Conservation (phyloP, 2,329 filamentous ascomycete species). For the Aspergillus quadricinctus region DNA sequence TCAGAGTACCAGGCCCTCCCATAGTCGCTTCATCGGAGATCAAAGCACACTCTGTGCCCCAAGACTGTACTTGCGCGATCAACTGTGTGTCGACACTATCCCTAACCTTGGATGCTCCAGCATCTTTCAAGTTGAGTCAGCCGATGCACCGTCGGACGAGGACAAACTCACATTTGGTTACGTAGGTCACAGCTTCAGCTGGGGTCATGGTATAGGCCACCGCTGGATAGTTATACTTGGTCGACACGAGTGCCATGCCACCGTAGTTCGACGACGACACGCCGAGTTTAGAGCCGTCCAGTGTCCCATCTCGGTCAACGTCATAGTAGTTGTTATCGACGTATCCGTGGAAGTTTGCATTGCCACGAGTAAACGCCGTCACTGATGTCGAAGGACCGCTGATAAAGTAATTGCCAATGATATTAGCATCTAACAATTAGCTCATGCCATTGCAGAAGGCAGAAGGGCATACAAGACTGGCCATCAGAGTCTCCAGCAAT, state of each 20-base stretch:
- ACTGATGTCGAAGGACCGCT: conserved; percentile 49
- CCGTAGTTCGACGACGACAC: conserved; percentile 8
- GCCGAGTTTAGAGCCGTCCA: conserved; percentile 40
- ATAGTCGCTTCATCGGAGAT: conserved; percentile 14
- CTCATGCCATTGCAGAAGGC: not conserved
- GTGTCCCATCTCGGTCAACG: conserved; percentile 45
- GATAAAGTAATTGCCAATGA: conserved; percentile 57
- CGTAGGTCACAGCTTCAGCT: conserved; percentile 8
- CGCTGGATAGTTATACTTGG: conserved; percentile 12
- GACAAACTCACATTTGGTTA: conserved; percentile 9
- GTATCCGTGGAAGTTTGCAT: conserved; percentile 51
- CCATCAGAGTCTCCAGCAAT: conserved; percentile 50
- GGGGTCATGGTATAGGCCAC: conserved; percentile 5
- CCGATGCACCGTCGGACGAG: not conserved
- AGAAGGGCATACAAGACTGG: conserved; percentile 28
- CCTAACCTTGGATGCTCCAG: conserved; percentile 12
- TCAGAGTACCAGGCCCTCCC: conserved; percentile 11
- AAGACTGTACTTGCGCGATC: conserved; percentile 10
- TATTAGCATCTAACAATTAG: conserved; percentile 39
- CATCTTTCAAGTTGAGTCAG: conserved; percentile 1
- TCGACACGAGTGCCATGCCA: conserved; percentile 11
- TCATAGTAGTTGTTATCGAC: conserved; percentile 53
- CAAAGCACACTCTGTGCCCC: conserved; percentile 8
- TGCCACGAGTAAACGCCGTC: conserved; percentile 53
- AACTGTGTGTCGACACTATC: conserved; percentile 10